Evolutionary conservation across 139 green algal species (phyloP), one percentile per base, ranked within the genome.

Genomic region (Asterochloris sp.): DNA sequence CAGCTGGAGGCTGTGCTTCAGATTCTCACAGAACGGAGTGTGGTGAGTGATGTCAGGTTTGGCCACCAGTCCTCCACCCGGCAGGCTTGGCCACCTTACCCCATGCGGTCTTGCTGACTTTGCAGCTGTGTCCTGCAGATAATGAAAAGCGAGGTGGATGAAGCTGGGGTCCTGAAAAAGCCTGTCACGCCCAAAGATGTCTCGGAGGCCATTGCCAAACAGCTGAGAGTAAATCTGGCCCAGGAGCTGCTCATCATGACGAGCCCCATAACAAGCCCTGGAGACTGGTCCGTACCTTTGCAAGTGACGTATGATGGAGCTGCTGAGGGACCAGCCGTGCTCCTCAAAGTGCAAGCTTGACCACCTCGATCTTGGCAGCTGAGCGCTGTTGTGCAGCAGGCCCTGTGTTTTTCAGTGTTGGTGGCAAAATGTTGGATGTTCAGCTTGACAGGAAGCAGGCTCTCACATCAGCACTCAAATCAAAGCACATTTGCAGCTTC

Each of bases 211-310:
- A 47, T 82, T 15, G n/a, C 11, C 14, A 64, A 82, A 38, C 78
- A 82, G 28, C 19, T 82, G 27, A 47, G 54, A 11, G 74, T 82
- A 54, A 62, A 82, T 13, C 78, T 82, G 11, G 63, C 78, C 9
- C 63, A 64, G 47, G 19, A 73, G 63, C n/a, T 82, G 14, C 23
- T 82, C n/a, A 82, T 28, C 21, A 74, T 74, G 9, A 15, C 78
- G 28, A 14, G 29, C n/a, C 63, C 78, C 26, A 47, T 82, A 64
- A 74, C 15, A 23, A 26, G 21, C 19, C 13, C 62, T 21, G 78
- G 78, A 63, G 17, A 82, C 61, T 16, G 21, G 16, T 12, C 73
- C 10, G 63, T 66, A n/a, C n/a, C 54, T 29, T 28, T 82, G 63
- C 26, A 82, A 12, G 73, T 82, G 14, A 82, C 78, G 23, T 24